A percentile compares a stretch with the other conserved stretches of the same genome.
Evolutionary conservation across 352 stramenopile species (phyloP).

Genomic region (Phytophthora citrophthora): DNA sequence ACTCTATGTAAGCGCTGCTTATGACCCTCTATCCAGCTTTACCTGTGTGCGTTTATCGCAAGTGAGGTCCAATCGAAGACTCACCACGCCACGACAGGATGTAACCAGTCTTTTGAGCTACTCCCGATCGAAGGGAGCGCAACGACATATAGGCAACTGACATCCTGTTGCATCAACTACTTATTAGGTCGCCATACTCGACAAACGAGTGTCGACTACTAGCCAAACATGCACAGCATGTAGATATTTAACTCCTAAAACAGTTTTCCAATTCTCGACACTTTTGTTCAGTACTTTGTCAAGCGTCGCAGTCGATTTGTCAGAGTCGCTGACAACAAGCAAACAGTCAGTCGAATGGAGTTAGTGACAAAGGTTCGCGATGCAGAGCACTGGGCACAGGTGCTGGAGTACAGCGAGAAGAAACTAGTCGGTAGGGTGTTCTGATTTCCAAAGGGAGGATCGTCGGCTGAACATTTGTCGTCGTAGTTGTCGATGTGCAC

Average conservation of each 20-base stretch:
- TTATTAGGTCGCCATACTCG: slow-evolving; percentile 29
- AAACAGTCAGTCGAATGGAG: too few relatives aligned
- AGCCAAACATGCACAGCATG: slow-evolving; percentile 28
- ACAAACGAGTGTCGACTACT: slow-evolving; percentile 31
- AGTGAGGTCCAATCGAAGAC: slow-evolving; percentile 19
- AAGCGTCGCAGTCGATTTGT: slow-evolving; percentile 19
- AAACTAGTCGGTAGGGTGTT: slow-evolving; percentile 59
- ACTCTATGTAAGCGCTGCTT: slow-evolving; percentile 52
- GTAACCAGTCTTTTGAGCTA: background rate
- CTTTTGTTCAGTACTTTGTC: background rate
- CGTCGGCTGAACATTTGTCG: background rate
- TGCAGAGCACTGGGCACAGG: slow-evolving; percentile 60
- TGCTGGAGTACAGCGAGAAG: slow-evolving; percentile 65
- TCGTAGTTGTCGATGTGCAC: slow-evolving; percentile 66
- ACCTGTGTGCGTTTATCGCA: slow-evolving; percentile 21
- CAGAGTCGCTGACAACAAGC: slow-evolving; percentile 6
- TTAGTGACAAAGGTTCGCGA: slow-evolving; percentile 64
- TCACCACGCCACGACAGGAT: slow-evolving; percentile 4
- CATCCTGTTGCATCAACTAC: slow-evolving; percentile 20
- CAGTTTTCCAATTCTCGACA: background rate
- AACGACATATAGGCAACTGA: background rate
- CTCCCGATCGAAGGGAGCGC: slow-evolving; percentile 46
- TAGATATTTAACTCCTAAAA: slow-evolving; percentile 32
- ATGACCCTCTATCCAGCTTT: slow-evolving; percentile 7
- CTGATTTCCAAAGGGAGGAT: background rate